Percentiles rank a stretch among this genome's conserved stretches.
These are phyloP conservation scores for Spinellus fusiger DNA, from an alignment of 192 early-diverging fungal genomes.

Conservation along the genomic window DNA sequence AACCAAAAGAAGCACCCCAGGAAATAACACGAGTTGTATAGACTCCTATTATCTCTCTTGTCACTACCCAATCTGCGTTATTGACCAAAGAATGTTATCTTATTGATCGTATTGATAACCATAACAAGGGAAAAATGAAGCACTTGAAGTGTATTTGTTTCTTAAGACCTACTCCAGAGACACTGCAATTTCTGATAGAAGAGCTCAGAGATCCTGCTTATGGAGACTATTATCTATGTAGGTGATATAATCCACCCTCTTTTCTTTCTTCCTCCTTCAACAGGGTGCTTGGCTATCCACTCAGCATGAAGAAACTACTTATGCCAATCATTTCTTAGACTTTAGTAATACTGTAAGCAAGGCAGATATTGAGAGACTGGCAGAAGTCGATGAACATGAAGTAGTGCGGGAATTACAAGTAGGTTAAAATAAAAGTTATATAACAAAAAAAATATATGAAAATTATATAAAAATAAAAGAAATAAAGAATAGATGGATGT, in stretches of 20 bases:
- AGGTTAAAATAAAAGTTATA: neutral
- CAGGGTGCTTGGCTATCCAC: no score
- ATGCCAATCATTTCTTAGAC: conserved; percentile 40
- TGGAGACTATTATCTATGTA: conserved; percentile 95
- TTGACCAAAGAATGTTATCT: conserved; percentile 91
- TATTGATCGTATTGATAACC: conserved; percentile 88
- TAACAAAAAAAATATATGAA: neutral
- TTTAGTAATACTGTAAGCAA: conserved; percentile 94
- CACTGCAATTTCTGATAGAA: conserved; percentile 79
- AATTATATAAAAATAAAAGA: neutral
- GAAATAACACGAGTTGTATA: no score
- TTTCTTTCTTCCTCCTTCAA: neutral
- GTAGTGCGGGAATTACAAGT: conserved; percentile 91
- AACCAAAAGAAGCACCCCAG: neutral
- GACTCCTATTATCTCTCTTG: conserved; percentile 92
- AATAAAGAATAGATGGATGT: no score
- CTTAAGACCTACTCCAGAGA: conserved; percentile 77
- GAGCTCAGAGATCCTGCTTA: conserved; percentile 90
- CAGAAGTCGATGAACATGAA: conserved; percentile 93
- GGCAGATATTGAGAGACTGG: conserved; percentile 83
- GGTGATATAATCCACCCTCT: neutral
- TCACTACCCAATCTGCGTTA: conserved; percentile 88
- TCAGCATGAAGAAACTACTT: neutral
- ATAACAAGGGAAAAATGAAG: conserved; percentile 80
- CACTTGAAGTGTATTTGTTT: conserved; percentile 96